These are phyloP conservation scores for Candida sp. DNA, from an alignment of 1,139 yeast genomes.

Conservation along the genomic window DNA sequence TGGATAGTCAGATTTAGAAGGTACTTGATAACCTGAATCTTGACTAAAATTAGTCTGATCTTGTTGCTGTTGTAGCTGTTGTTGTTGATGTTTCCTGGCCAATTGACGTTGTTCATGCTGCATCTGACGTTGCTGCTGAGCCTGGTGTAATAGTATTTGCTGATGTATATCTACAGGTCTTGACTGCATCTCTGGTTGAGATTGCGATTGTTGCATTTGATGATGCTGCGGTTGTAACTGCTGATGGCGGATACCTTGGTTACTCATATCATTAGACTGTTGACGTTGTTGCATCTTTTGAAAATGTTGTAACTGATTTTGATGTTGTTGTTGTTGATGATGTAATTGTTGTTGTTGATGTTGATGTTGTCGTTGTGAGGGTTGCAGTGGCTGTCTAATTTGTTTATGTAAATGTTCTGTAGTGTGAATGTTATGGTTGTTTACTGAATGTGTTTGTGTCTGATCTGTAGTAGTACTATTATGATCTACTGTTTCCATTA, in stretches of 20 bases:
- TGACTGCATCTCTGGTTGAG: not conserved
- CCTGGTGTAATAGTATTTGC: constrained; percentile 3
- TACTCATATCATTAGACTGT: not conserved
- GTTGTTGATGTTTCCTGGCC: constrained; percentile 1
- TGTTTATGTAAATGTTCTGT: not conserved
- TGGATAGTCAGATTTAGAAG: constrained; percentile 3
- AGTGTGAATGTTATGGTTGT: not conserved
- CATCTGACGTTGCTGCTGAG: constrained; percentile 4
- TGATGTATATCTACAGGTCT: not conserved
- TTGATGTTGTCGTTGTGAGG: constrained; percentile 1
- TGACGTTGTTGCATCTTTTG: not conserved
- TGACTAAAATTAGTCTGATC: constrained; percentile 5
- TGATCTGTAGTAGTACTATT: not conserved
- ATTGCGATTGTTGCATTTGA: not conserved
- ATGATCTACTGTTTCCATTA: not conserved
- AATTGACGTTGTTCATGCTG: constrained; percentile 4
- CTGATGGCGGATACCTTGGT: not conserved
- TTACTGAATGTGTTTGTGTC: not conserved
- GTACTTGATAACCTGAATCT: not conserved
- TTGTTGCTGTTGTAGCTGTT: constrained; percentile 11
- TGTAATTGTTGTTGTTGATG: constrained; percentile 2
- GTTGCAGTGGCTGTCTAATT: constrained; percentile 3
- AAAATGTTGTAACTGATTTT: not conserved
- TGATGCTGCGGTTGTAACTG: not conserved
- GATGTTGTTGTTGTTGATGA: constrained; percentile 4